Evolutionary conservation across 2,329 filamentous ascomycete genomes (phyloP).

Genomic region (Seiridium unicorne): DNA sequence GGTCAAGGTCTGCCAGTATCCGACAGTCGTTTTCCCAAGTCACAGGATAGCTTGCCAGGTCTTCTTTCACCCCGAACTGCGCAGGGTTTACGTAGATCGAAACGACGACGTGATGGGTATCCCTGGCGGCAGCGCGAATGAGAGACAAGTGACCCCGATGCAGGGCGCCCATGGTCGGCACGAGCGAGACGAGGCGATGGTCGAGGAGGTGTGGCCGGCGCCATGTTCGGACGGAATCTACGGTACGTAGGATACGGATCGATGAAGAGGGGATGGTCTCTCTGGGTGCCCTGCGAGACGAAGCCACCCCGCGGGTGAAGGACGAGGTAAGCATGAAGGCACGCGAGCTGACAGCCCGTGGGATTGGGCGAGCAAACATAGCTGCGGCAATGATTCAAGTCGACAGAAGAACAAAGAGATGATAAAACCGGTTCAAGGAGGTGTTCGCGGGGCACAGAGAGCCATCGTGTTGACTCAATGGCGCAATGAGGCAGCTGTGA

Average conservation of each 20-base stretch:
- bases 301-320: constrained; percentile 9
- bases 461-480: constrained; percentile 27
- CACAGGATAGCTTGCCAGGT: constrained; percentile 83
- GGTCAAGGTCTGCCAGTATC: constrained; percentile 66
- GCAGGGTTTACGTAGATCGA: constrained; percentile 96
- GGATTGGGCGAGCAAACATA: constrained; percentile 22
- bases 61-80: constrained; percentile 88
- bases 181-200: constrained; percentile 76
- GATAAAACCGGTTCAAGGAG: constrained; percentile 2
- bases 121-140: constrained; percentile 76
- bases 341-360: constrained; percentile 12
- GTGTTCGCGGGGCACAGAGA: constrained; percentile 15
- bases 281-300: constrained; percentile 16
- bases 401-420: not conserved
- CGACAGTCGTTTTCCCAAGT: constrained; percentile 80
- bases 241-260: constrained; percentile 74
- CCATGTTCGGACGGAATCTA: constrained; percentile 68
- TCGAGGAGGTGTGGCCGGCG: constrained; percentile 64
- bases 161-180: constrained; percentile 98
- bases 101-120: constrained; percentile 85
- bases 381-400: not conserved
- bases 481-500: constrained; percentile 22
- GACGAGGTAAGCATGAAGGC: constrained; percentile 19
- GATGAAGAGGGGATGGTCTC: constrained; percentile 54
- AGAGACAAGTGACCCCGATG: constrained; percentile 87